phyloP scores from a whole-genome alignment of 345 rosid species.

The Boechera stricta region DNA sequence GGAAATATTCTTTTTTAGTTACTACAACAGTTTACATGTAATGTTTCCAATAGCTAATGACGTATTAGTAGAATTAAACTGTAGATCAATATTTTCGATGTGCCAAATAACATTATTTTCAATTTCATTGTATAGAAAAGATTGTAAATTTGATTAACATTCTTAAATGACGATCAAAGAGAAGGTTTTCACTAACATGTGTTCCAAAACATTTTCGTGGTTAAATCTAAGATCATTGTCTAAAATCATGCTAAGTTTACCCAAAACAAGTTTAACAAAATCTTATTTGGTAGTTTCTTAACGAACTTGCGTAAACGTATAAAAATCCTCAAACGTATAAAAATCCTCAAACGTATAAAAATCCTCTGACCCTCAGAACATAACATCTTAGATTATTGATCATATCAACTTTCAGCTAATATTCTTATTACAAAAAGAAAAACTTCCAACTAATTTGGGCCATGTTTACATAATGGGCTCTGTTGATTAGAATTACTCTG shows the following conservation, averaged over 20 bases:
- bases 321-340: background rate
- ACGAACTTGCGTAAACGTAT: background rate
- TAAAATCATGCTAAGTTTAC: background rate
- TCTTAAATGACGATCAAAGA: no score
- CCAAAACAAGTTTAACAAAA: background rate
- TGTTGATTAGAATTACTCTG: constrained; percentile 4
- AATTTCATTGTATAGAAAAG: background rate
- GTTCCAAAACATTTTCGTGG: no score
- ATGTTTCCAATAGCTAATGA: background rate
- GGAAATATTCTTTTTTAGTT: background rate
- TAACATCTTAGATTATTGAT: background rate
- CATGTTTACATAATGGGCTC: background rate
- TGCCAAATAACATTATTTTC: background rate
- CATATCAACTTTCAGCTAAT: background rate
- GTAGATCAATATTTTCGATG: background rate
- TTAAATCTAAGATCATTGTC: no score
- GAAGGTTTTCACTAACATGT: no score
- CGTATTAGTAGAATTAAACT: background rate
- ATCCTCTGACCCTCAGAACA: background rate
- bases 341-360: background rate
- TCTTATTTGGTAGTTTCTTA: background rate
- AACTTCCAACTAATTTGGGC: constrained; percentile 1
- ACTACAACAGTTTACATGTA: background rate
- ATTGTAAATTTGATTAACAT: background rate
- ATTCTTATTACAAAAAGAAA: background rate